Evolutionary conservation across 805 yeast genomes (phyloP).

Genomic region (Komagataella pseudopastoris): DNA sequence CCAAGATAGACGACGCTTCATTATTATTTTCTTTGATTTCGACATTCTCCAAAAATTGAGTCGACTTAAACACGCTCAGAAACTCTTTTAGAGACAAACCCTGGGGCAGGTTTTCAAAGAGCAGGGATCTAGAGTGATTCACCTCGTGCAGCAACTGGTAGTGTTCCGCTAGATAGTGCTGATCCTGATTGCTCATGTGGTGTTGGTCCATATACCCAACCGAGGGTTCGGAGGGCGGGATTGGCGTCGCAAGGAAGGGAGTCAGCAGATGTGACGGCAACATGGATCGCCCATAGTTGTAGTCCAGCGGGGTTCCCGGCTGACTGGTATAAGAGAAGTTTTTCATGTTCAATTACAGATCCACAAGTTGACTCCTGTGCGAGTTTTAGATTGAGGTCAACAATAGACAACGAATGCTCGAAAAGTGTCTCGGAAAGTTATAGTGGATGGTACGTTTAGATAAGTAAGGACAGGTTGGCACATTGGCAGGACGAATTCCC

Average conservation of each 20-base stretch:
- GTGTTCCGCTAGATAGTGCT: conserved; percentile 3
- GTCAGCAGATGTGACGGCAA: conserved; percentile 53
- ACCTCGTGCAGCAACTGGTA: conserved; percentile 1
- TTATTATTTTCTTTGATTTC: not conserved
- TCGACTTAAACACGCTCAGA: conserved; percentile 34
- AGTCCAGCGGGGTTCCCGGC: conserved; percentile 46
- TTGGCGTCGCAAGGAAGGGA: conserved; percentile 37
- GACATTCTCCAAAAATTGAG: conserved; percentile 23
- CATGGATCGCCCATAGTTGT: conserved; percentile 44
- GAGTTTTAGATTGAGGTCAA: not conserved
- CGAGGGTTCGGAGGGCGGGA: conserved; percentile 4
- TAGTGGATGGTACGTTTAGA: not conserved
- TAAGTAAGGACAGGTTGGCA: not conserved
- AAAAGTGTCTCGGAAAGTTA: not conserved
- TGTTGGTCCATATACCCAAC: not conserved
- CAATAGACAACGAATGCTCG: not conserved
- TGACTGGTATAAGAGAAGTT: not conserved
- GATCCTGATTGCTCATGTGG: conserved; percentile 1
- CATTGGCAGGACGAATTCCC: not conserved
- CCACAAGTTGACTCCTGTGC: not conserved
- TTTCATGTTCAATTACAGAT: not conserved
- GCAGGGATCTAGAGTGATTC: conserved; percentile 12
- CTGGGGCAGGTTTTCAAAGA: conserved; percentile 10
- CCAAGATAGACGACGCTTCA: conserved; percentile 4
- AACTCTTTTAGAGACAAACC: conserved; percentile 14